Evolutionary conservation across 2,329 filamentous ascomycete species (phyloP), one percentile per base, ranked within the genome.

Genomic region (Fusarium coicis): DNA sequence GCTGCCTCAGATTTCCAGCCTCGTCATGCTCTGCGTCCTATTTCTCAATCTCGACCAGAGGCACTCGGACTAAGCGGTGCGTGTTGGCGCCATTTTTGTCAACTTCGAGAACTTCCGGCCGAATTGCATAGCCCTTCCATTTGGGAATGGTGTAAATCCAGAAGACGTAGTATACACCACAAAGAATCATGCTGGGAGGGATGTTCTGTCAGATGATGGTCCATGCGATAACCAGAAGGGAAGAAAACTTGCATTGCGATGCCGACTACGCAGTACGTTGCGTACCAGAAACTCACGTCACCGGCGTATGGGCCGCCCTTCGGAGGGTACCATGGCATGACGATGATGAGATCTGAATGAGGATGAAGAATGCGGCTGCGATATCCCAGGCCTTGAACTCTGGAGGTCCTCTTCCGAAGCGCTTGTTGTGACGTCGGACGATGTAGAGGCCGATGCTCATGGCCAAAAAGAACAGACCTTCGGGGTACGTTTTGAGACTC

Each of bases 251-350:
- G 91, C 88, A 93, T 86, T 28, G 80, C 90, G 64, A 93, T 86
- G 1, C 92, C 91, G 1, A 89, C 87, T 1, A 90, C 87, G 23
- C 88, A 87, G 73, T 94, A 93, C 0, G 92, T 93, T 3, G 86
- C 92, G 71, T 94, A 94, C 89, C 90, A 94, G 80, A 94, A 94
- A 58, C 88, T 91, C 4, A 93, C 91, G 58, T 91, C 88, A 0
- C 91, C 92, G 0, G 87, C 89, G 47, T 87, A 86, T 0, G 84
- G 83, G 0, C 92, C 91, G 1, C 84, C 86, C 2, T 84, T 83
- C 0, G 92, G 92, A 2, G 92, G 92, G 68, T 90, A 92, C 92
- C 92, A 94, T 0, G 92, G 92, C 85, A 93, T 92, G 19, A 90
- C 85, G 8, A 93, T 80, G 47, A 93, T 82, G 72, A 93, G 0